Evolutionary conservation across 306 rosid species (phyloP).

Genomic region (Vigna radiata): DNA sequence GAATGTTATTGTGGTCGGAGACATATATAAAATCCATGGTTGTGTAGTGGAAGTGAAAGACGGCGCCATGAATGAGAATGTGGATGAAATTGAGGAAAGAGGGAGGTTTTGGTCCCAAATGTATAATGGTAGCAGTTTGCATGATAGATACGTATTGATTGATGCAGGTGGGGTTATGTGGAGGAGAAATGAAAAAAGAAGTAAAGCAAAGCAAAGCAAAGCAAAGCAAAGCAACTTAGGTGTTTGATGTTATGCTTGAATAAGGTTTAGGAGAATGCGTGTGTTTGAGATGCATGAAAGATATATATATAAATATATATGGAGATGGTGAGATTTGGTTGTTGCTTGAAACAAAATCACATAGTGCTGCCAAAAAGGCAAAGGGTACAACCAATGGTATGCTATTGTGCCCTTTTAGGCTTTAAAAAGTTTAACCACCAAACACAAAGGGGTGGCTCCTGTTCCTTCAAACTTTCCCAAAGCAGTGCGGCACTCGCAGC

Average conservation of each 20-base stretch:
- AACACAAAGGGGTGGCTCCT: slow-evolving; percentile 61
- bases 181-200: neutral
- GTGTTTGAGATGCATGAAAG: slow-evolving; percentile 34
- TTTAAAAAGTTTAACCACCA: slow-evolving; percentile 55
- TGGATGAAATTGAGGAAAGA: slow-evolving; percentile 48
- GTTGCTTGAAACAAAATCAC: slow-evolving; percentile 52
- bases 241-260: slow-evolving; percentile 46
- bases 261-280: slow-evolving; percentile 30
- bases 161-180: slow-evolving; percentile 38
- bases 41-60: slow-evolving; percentile 50
- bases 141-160: neutral
- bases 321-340: slow-evolving; percentile 34
- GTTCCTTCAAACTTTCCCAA: slow-evolving; percentile 53
- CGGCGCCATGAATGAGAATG: slow-evolving; percentile 28
- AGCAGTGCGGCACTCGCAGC: slow-evolving; percentile 59
- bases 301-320: too few species aligned
- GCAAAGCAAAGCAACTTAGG: slow-evolving; percentile 42
- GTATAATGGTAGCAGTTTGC: slow-evolving; percentile 21
- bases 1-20: neutral
- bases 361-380: slow-evolving; percentile 52
- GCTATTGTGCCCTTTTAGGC: slow-evolving; percentile 34
- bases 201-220: slow-evolving; percentile 17
- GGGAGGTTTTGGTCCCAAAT: slow-evolving; percentile 35
- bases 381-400: slow-evolving; percentile 44
- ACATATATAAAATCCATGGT: neutral